Evolutionary conservation across 306 rosid genomes (phyloP).

Genomic region (Lithocarpus polystachyus): DNA sequence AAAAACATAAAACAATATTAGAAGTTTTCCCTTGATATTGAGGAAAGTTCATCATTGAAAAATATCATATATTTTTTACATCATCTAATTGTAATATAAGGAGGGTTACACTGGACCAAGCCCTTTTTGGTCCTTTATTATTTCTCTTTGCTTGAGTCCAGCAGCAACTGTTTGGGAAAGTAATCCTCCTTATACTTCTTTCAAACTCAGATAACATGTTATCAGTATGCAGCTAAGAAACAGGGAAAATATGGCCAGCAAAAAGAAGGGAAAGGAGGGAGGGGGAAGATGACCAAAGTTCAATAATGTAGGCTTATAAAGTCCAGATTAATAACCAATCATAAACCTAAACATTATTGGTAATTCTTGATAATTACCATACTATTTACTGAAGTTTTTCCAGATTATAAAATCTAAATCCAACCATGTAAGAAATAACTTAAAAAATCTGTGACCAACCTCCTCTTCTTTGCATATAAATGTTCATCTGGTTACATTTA

Average conservation of each 20-base stretch:
- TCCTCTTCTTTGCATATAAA: no score
- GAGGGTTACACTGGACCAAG: background rate
- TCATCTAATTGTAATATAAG: background rate
- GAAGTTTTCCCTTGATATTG: no score
- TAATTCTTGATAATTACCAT: background rate
- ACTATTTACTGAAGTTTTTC: background rate
- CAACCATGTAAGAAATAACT: no score
- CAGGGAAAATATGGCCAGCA: background rate
- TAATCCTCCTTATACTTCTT: no score
- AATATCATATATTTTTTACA: no score
- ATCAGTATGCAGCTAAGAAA: background rate
- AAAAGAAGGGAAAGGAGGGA: background rate
- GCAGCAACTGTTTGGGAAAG: background rate
- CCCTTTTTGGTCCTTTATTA: background rate
- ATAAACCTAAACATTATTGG: background rate
- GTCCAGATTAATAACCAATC: background rate
- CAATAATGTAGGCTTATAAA: background rate
- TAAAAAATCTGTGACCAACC: no score
- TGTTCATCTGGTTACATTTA: no score
- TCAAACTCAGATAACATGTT: no score
- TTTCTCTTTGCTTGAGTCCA: background rate
- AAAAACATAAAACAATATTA: no score
- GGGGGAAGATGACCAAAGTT: background rate
- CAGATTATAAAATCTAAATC: no score
- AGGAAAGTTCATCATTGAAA: no score